These are phyloP conservation scores for Exidia glandulosa DNA, from an alignment of 768 basidiomycete genomes.

Conservation along the genomic window DNA sequence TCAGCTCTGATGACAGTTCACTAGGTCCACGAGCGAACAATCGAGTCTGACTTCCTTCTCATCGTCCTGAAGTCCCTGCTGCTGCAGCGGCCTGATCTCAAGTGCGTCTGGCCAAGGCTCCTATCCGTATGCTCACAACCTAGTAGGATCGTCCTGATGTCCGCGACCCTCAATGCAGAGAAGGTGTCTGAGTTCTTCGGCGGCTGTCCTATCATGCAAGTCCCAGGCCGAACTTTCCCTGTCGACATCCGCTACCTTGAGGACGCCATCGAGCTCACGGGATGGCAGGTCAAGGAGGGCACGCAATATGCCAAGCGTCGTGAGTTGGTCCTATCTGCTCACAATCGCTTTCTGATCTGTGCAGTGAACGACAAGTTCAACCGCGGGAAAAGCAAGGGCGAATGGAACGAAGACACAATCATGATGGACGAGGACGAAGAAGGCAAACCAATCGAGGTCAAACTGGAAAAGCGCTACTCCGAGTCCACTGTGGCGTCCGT, in stretches of 20 bases:
- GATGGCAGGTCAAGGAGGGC: conserved; percentile 66
- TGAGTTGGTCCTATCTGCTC: conserved; percentile 22
- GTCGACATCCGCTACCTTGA: conserved; percentile 80
- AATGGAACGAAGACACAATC: conserved; percentile 70
- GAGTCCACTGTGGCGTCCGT: conserved; percentile 61
- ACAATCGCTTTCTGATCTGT: neutral
- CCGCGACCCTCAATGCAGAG: conserved; percentile 86
- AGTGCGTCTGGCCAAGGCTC: conserved; percentile 33
- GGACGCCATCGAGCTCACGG: conserved; percentile 75
- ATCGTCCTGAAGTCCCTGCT: conserved; percentile 84
- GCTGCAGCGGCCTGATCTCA: conserved; percentile 67
- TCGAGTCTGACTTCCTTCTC: conserved; percentile 94
- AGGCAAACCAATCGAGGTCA: conserved; percentile 34
- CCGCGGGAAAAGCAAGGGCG: conserved; percentile 46
- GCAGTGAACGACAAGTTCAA: conserved; percentile 55
- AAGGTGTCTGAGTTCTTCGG: conserved; percentile 85
- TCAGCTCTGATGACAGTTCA: neutral
- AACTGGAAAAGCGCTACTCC: conserved; percentile 74
- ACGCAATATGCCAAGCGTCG: conserved; percentile 72
- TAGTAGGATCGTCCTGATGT: conserved; percentile 84
- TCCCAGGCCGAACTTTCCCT: conserved; percentile 92
- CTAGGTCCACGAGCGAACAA: conserved; percentile 89
- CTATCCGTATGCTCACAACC: conserved; percentile 1
- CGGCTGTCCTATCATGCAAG: conserved; percentile 66
- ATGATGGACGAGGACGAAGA: conserved; percentile 58